Evolutionary conservation across 1,284 basidiomycete genomes (phyloP), one percentile per base, ranked within the genome.

Genomic region (Blastosporella zonata): DNA sequence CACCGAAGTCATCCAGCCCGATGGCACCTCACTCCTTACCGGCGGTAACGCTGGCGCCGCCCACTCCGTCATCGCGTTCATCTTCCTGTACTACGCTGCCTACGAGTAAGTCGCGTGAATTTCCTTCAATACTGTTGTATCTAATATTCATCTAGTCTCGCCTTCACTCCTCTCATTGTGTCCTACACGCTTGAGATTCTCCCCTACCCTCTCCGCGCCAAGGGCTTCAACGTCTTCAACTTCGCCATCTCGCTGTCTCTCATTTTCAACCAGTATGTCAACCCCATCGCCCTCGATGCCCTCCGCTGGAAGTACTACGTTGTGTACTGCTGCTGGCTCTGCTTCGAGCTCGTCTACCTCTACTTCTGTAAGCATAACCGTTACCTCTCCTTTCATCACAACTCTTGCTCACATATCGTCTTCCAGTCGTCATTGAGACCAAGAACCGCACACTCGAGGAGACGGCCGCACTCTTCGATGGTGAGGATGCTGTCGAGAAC

Each of bases 241-340:
- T 81, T 87, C 54, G 68, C 75, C 50, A 77, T 86, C 58, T 83
- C 82, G 12, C 48, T 81, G 22, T 78, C 85, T 0, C 77, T 87
- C 54, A 81, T 85, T 55, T 87, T 90, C 72, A 90, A 90, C 66
- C 86, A 90, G 66, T 90, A 87, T 60, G 79, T 84, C 62, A 91
- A 90, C 70, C 88, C 87, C 10, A 77, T 90, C 58, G 86, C 84
- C 23, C 63, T 74, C 27, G 65, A 65, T 15, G 35, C 64, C 29
- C 67, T 87, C 44, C 67, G 63, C 38, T 90, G 87, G 87, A 85
- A 79, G 59, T 84, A 82, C 68, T 82, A 80, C 56, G 71, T 86
- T 59, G 78, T 87, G 38, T 85, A 86, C 68, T 77, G 81, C 65
- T 76, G 69, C 62, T 87, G 83, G 82, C 71, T 87, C 55, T 70